phyloP scores from a whole-genome alignment of 345 rosid species.

The Moricandia moricandioides region DNA sequence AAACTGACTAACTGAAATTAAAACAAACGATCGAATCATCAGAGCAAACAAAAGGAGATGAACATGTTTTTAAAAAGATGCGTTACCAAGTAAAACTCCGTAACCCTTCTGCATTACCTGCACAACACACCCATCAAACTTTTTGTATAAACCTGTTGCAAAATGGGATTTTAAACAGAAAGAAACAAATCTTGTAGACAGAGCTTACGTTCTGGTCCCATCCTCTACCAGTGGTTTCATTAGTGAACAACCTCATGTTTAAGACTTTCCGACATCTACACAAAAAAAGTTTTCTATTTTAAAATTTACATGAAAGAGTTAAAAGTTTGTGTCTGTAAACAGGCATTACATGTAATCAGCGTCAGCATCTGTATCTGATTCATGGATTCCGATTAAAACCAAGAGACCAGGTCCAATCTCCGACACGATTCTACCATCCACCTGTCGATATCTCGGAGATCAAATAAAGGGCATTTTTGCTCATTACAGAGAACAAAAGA shows the following conservation, averaged over 20 bases:
- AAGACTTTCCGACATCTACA: constrained; percentile 80
- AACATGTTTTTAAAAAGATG: not conserved
- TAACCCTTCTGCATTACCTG: constrained; percentile 86
- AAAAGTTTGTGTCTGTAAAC: not conserved
- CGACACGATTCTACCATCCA: constrained; percentile 69
- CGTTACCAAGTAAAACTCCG: constrained; percentile 69
- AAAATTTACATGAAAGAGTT: not conserved
- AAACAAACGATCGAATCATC: constrained; percentile 21
- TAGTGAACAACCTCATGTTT: constrained; percentile 84
- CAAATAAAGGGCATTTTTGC: not conserved
- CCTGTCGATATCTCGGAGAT: constrained; percentile 38
- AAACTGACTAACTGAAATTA: constrained; percentile 78
- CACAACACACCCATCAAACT: constrained; percentile 8
- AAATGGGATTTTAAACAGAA: not conserved
- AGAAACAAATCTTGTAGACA: not conserved
- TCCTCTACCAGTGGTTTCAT: constrained; percentile 68
- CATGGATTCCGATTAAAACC: constrained; percentile 77
- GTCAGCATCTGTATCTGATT: constrained; percentile 67
- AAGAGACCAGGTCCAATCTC: constrained; percentile 88
- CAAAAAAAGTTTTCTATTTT: not conserved
- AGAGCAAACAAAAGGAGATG: not conserved
- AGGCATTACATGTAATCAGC: constrained; percentile 68
- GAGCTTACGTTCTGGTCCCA: constrained; percentile 81
- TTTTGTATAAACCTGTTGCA: not conserved
- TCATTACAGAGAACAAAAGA: too few species aligned